phyloP scores from a whole-genome alignment of 2,329 filamentous ascomycete genomes.

The Pseudocercospora cruenta region DNA sequence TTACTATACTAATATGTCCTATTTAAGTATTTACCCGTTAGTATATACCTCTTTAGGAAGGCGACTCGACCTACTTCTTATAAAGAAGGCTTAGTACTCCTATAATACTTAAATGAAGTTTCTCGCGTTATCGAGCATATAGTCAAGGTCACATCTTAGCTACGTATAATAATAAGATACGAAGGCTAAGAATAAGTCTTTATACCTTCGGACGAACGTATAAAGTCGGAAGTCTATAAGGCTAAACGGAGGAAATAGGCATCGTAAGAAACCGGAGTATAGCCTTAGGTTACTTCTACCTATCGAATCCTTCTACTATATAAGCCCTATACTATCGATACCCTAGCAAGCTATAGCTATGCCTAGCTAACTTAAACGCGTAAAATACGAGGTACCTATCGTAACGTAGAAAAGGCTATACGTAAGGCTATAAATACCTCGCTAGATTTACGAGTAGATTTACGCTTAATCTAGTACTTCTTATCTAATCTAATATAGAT shows the following conservation, averaged over 20 bases:
- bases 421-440: too few species aligned
- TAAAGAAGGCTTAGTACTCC: background rate
- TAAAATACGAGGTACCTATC: background rate
- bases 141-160: background rate
- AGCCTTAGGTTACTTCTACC: background rate
- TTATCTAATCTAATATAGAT: background rate
- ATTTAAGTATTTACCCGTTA: too few species aligned
- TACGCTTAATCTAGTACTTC: background rate
- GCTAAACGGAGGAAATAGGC: background rate
- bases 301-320: background rate
- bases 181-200: background rate
- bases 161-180: background rate
- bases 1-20: too few species aligned
- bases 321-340: background rate
- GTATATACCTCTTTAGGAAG: background rate
- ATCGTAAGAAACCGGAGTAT: background rate
- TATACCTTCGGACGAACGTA: background rate
- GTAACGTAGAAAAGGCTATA: background rate
- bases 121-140: background rate
- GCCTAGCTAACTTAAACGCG: background rate
- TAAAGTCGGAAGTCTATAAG: background rate
- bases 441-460: background rate
- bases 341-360: background rate
- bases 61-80: background rate
- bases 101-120: background rate